Evolutionary conservation across 345 rosid species (phyloP).

Genomic region (Salix koriyanagi): DNA sequence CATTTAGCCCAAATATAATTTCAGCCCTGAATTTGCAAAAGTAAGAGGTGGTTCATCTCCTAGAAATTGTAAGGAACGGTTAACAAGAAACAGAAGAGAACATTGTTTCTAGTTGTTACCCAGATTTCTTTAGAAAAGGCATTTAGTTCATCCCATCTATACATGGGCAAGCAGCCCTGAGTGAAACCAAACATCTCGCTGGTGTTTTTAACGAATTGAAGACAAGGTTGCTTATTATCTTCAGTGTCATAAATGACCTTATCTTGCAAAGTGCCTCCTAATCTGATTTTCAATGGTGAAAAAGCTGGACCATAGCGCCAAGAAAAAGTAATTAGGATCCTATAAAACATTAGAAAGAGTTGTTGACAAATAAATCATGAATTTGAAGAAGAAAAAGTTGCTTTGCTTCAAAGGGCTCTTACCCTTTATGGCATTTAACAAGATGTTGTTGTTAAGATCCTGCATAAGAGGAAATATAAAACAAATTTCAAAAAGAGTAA

Average conservation of each 20-base stretch:
- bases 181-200: conserved; percentile 54
- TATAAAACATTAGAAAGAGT: background rate
- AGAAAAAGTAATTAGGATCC: background rate
- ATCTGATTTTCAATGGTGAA: conserved; percentile 65
- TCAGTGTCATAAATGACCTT: conserved; percentile 50
- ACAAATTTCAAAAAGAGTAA: background rate
- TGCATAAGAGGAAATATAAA: conserved; percentile 29
- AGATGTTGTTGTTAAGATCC: conserved; percentile 50
- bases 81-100: background rate
- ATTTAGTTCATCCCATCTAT: conserved; percentile 69
- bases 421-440: conserved; percentile 60
- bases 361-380: background rate
- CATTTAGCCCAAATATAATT: conserved; percentile 74
- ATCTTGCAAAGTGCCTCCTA: conserved; percentile 71
- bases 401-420: conserved; percentile 2
- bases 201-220: conserved; percentile 37
- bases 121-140: conserved; percentile 53
- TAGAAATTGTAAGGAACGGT: background rate
- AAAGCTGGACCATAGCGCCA: conserved; percentile 39
- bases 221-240: conserved; percentile 39
- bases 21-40: conserved; percentile 45
- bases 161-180: conserved; percentile 57
- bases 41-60: background rate
- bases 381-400: background rate
- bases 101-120: conserved; percentile 38